Percentiles rank a stretch among this genome's conserved stretches.
These are phyloP conservation scores for Suillus bovinus DNA, from an alignment of 768 basidiomycete genomes.

Conservation along the genomic window DNA sequence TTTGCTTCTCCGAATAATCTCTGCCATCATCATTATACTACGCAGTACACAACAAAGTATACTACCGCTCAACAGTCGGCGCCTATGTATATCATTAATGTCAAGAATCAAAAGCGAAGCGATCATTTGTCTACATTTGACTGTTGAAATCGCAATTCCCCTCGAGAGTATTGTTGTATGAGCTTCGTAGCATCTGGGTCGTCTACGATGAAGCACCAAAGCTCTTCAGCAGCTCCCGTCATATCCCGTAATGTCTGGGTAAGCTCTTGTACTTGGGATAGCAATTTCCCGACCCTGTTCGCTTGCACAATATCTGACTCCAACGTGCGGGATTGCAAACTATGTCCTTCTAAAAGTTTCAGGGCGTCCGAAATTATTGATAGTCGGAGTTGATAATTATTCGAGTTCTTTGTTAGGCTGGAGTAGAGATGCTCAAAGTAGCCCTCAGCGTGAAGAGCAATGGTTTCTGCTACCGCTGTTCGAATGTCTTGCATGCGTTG, in stretches of 20 bases:
- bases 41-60: neutral
- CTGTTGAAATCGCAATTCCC: neutral
- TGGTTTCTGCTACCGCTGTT: neutral
- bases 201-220: slow-evolving; percentile 9
- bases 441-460: neutral
- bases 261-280: neutral
- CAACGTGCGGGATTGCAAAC: neutral
- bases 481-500: neutral
- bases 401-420: neutral
- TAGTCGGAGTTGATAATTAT: neutral
- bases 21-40: neutral
- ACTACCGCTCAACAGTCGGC: neutral
- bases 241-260: slow-evolving; percentile 4
- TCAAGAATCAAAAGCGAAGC: neutral
- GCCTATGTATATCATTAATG: neutral
- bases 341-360: slow-evolving; percentile 6
- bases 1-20: neutral
- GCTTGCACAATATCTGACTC: neutral
- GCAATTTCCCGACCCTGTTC: neutral
- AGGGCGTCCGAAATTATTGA: slow-evolving; percentile 4
- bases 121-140: neutral
- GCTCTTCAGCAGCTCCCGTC: slow-evolving; percentile 8
- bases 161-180: neutral
- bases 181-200: neutral
- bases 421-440: slow-evolving; percentile 5